Base-by-base conservation (phyloP, 1,139 yeast species). In the Entelexis paramagnoliae region DNA sequence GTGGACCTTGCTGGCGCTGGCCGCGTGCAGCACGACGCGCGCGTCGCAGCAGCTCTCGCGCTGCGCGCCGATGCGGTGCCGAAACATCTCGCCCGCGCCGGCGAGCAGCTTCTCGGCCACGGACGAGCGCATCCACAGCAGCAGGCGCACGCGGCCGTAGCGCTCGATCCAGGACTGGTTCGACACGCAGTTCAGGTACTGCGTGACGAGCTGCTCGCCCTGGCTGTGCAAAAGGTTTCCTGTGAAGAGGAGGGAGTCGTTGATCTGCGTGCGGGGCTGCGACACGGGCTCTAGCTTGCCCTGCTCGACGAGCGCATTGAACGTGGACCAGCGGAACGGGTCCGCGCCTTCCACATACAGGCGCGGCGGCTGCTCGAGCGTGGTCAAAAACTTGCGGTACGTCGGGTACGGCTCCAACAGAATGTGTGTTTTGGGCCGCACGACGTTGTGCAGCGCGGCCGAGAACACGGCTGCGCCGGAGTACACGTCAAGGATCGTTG, bases 111-210 rank as follows among this genome's bases (percentile, higher is more conserved):
- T 84, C 54, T 67, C 69, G 1, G 89, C 89, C 0, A 84, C 75
- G 1, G 66, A 53, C 22, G 78, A 77, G 3, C 80, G 78, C 11
- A 79, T 71, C 75, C 85, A 75, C 32, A 83, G 62, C 17, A 86
- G 67, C 81, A 84, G 78, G 53, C 84, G 70, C 1, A 84, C 87
- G 50, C 83, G 72, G 0, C 95, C 95, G 63, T 75, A 83, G 58
- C 72, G 71, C 59, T 81, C 83, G 16, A 85, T 65, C 96, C 95
- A 86, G 61, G 83, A 84, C 48, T 76, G 72, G 63, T 81, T 75
- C 1, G 77, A 79, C 42, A 82, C 70, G 64, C 95, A 84, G 60
- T 75, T 75, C 32, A 84, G 66, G 80, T 89, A 84, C 67, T 87
- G 95, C 47, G 85, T 82, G 36, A 83, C 66, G 26, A 85, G 72